Base-by-base conservation (phyloP, 495 filamentous ascomycete species). In the Darksidea phi region DNA sequence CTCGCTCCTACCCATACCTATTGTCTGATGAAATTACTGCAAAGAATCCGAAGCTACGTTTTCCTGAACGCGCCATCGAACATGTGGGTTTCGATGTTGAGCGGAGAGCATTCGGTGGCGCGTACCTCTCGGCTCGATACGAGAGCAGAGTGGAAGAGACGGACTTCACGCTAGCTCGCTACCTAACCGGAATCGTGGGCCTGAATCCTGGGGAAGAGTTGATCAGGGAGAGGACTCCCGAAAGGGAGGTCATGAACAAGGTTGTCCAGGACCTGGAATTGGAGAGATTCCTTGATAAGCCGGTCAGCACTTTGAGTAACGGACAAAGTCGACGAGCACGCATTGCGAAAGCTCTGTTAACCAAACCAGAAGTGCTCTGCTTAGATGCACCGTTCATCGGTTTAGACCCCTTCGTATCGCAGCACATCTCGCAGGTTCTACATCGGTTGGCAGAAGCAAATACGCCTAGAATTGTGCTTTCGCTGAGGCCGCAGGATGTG, bases 381-480 rank as follows among this genome's bases (percentile, higher is more conserved):
- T 77, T 97, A 11, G 94, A 98, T 74, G 94, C 96, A 68, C 91
- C 94, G 13, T 97, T 98, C 71, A 96, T 98, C 89, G 94, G 94
- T 8, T 77, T 98, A 34, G 94, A 98, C 70, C 94, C 94, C 21
- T 82, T 84, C 20, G 91, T 90, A 1, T 78, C 86, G 10, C 75
- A 76, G 28, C 80, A 80, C 11, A 72, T 97, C 66, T 92, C 88
- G 20, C 75, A 76, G 1, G 76, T 97, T 38, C 79, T 97, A 7
- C 73, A 82, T 61, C 71, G 76, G 0, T 67, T 97, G 18, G 87
- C 88, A 1, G 74, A 80, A 57, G 80, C 80, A 50, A 79, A 75
- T 49, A 79, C 80, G 17, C 89, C 91, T 5, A 81, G 89, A 34
- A 74, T 97, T 18, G 75, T 97, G 13, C 71, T 97, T 28, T 86